These are phyloP conservation scores for Hyphopichia wangnamkhiaoensis DNA, from an alignment of 1,139 yeast species.

Conservation along the genomic window DNA sequence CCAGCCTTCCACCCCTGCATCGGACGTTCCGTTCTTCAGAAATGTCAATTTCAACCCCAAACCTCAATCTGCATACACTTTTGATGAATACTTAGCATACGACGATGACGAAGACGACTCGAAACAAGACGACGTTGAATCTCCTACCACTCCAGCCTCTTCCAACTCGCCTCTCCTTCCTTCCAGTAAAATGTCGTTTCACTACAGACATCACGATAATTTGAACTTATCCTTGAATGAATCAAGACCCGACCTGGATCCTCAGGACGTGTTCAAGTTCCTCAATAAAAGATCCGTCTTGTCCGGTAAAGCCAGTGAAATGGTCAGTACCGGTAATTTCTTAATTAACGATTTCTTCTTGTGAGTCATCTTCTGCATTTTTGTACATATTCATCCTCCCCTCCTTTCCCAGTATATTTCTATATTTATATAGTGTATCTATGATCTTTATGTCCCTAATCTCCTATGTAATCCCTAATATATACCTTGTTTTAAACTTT, in stretches of 20 bases:
- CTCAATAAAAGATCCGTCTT: conserved; percentile 48
- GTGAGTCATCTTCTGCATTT: conserved; percentile 11
- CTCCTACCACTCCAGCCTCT: conserved; percentile 8
- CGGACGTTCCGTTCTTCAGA: conserved; percentile 40
- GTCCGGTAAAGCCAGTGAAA: conserved; percentile 55
- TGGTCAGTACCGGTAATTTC: conserved; percentile 53
- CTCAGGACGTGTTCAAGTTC: conserved; percentile 30
- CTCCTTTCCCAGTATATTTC: background rate
- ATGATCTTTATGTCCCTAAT: background rate
- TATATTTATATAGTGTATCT: background rate
- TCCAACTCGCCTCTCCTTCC: conserved; percentile 18
- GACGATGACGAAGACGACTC: conserved; percentile 21
- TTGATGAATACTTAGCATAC: conserved; percentile 42
- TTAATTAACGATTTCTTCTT: conserved; percentile 51
- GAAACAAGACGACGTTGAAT: conserved; percentile 4
- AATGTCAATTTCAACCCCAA: conserved; percentile 40
- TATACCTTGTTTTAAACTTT: too few relatives aligned
- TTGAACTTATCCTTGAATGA: conserved; percentile 40
- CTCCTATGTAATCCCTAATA: background rate
- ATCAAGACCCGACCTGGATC: conserved; percentile 7
- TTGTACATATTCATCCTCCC: too few relatives aligned
- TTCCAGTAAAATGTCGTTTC: conserved; percentile 39
- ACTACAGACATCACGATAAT: conserved; percentile 47
- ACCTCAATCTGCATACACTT: conserved; percentile 30
- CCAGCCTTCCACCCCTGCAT: conserved; percentile 9